Base-by-base conservation (phyloP, 106 monocot genomes). In the Platanthera zijinensis region DNA sequence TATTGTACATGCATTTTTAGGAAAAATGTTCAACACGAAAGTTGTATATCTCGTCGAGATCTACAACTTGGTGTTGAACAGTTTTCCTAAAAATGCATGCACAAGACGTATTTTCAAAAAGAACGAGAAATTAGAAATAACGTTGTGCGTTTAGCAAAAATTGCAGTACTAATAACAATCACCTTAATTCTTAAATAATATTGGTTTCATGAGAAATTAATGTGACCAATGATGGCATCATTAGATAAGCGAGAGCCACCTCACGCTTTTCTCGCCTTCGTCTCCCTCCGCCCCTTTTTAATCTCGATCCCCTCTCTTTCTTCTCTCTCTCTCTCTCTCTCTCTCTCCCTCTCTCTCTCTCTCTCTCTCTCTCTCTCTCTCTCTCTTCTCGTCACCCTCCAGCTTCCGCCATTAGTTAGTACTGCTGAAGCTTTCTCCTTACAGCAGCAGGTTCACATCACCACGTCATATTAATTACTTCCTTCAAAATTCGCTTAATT, bases 201-300 rank as follows among this genome's bases (percentile, higher is more conserved):
- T 79, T 77, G 18, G 69, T 78, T 82, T 78, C 70, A 46, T 15
- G 7, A 14, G 48, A 54, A 74, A 25, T 25, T 25, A 25, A 66
- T 68, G 78, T 80, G 50, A 75, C 57, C 72, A 80, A 82, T 78
- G 82, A 80, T 84, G 85, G 76, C 77, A 76, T 84, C 78, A 84
- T 85, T 84, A 74, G 75, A 77, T 85, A 87, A 83, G 78, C 79
- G 78, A 80, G 77, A 45, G 77, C 78, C 21, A 61, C 88, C 77
- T 75, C 91, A 86, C 79, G 88, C 86, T 82, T 91, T 84, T 78
- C 85, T 80, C 80, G 85, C 90, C 83, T 84, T 15, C 52, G 64
- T 76, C 73, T 77, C 50, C 59, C 76, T 79, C 28, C 48, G 28
- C 32, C 9, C 25, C 0, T 25, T 25, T 18, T 49, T 67, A 67